These are phyloP conservation scores for Gamsiella multidivaricata DNA, from an alignment of 192 early-diverging fungal genomes.

Conservation along the genomic window DNA sequence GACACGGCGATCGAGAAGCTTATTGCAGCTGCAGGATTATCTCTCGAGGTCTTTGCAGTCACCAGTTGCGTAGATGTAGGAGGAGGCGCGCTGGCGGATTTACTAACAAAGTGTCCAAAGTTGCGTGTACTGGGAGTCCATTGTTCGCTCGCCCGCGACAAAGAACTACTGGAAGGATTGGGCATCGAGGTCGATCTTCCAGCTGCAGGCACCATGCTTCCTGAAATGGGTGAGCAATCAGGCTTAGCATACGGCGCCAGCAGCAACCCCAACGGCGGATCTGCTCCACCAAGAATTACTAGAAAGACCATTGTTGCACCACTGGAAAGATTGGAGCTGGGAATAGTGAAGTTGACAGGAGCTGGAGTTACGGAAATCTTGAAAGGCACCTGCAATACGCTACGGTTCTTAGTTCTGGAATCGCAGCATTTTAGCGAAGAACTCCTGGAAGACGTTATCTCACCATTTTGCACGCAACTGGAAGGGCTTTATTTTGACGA, in stretches of 20 bases:
- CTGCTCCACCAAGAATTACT: not conserved
- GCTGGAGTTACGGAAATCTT: constrained; percentile 28
- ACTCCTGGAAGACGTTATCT: constrained; percentile 26
- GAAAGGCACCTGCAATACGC: constrained; percentile 31
- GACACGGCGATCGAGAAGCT: constrained; percentile 41
- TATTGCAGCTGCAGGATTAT: constrained; percentile 33
- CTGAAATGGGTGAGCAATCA: not conserved
- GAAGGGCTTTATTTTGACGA: constrained; percentile 51
- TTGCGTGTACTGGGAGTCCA: constrained; percentile 42
- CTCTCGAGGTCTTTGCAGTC: constrained; percentile 41
- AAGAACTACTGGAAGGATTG: constrained; percentile 39
- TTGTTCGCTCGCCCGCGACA: constrained; percentile 39
- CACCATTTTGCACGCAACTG: constrained; percentile 20
- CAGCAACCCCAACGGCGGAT: not conserved
- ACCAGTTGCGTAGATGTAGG: constrained; percentile 52
- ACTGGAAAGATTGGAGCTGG: constrained; percentile 37
- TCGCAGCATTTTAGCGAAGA: constrained; percentile 43
- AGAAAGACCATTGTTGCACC: constrained; percentile 37
- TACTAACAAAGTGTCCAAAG: constrained; percentile 36
- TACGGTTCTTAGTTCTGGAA: constrained; percentile 43
- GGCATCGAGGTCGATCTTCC: constrained; percentile 15
- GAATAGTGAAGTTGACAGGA: constrained; percentile 27
- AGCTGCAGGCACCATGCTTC: not conserved
- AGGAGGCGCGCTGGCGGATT: constrained; percentile 30
- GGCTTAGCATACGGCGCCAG: not conserved